phyloP scores from a whole-genome alignment of 352 stramenopile species.

The Globisporangium uncinulatum region DNA sequence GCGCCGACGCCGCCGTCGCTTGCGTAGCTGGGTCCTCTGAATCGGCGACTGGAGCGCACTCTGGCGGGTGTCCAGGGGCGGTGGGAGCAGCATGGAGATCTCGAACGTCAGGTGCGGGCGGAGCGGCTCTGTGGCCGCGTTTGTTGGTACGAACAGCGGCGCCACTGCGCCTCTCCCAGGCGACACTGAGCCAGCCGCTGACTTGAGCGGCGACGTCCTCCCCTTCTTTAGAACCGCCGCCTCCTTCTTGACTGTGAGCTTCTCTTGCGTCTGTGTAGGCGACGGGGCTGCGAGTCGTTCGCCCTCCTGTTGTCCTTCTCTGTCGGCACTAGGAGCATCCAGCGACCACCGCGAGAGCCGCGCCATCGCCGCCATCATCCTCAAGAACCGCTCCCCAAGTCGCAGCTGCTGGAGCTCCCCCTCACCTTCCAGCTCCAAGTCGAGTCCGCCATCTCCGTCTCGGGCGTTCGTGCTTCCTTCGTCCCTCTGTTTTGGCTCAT shows the following conservation, averaged over 20 bases:
- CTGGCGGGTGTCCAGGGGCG: conserved; percentile 41
- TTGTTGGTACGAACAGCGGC: conserved; percentile 9
- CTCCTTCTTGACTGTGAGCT: conserved; percentile 6
- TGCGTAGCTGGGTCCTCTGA: conserved; percentile 26
- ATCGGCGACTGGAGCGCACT: conserved; percentile 48
- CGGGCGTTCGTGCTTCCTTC: not conserved
- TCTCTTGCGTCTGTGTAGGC: conserved; percentile 2
- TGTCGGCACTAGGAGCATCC: not conserved
- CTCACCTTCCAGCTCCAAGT: not conserved
- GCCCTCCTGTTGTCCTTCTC: not conserved
- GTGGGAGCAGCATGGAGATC: conserved; percentile 54
- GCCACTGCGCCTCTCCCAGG: conserved; percentile 2
- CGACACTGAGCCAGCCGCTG: not conserved
- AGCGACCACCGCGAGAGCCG: conserved; percentile 24
- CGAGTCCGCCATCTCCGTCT: not conserved
- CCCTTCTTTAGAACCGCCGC: not conserved
- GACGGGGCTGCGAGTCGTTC: not conserved
- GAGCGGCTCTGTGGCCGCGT: conserved; percentile 31
- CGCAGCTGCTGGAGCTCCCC: conserved; percentile 20
- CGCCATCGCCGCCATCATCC: conserved; percentile 48
- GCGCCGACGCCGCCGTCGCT: conserved; percentile 17
- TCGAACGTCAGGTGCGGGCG: conserved; percentile 51
- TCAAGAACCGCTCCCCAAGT: conserved; percentile 50
- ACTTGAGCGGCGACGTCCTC: conserved; percentile 4
- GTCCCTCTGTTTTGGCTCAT: not conserved